Conservation (phyloP, 2,329 filamentous ascomycete genomes). For the Bertia moriformis region DNA sequence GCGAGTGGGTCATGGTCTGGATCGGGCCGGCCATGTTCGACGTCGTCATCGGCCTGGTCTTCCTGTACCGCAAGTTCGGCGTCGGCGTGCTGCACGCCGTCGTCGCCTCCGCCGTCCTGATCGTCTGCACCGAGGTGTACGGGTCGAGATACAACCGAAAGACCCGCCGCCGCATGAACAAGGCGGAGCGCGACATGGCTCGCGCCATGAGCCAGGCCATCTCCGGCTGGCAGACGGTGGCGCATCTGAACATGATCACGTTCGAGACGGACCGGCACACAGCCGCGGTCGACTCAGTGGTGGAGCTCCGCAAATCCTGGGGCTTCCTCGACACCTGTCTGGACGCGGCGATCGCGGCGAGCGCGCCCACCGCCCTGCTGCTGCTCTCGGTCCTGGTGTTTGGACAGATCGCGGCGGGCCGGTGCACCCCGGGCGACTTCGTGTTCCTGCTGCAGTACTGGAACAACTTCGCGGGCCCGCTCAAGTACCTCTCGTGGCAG, state of each 20-base stretch:
- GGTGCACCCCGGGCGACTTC: conserved; percentile 40
- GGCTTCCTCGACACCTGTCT: conserved; percentile 7
- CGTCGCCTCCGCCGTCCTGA: conserved; percentile 8
- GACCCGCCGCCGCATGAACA: conserved; percentile 18
- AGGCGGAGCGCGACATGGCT: conserved; percentile 29
- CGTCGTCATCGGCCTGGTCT: conserved; percentile 41
- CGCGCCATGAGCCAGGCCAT: conserved; percentile 42
- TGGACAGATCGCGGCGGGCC: conserved; percentile 31
- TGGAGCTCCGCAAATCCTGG: conserved; percentile 9
- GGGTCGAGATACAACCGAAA: conserved; percentile 21
- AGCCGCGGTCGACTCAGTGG: conserved; percentile 9
- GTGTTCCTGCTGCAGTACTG: conserved; percentile 54
- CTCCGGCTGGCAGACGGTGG: conserved; percentile 43
- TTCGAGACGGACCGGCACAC: conserved; percentile 13
- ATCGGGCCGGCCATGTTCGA: conserved; percentile 49
- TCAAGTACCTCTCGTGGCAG: conserved; percentile 14
- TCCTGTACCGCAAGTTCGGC: conserved; percentile 48
- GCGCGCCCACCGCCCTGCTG: conserved; percentile 26
- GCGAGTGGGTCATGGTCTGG: conserved; percentile 44
- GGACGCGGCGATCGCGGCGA: conserved; percentile 15
- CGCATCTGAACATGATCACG: conserved; percentile 21
- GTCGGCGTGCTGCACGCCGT: conserved; percentile 33
- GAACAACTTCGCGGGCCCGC: conserved; percentile 24
- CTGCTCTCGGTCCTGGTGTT: conserved; percentile 31
- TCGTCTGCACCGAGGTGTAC: conserved; percentile 11